Conservation (phyloP, 2,329 filamentous ascomycete species). For the Cordyceps cicadae region DNA sequence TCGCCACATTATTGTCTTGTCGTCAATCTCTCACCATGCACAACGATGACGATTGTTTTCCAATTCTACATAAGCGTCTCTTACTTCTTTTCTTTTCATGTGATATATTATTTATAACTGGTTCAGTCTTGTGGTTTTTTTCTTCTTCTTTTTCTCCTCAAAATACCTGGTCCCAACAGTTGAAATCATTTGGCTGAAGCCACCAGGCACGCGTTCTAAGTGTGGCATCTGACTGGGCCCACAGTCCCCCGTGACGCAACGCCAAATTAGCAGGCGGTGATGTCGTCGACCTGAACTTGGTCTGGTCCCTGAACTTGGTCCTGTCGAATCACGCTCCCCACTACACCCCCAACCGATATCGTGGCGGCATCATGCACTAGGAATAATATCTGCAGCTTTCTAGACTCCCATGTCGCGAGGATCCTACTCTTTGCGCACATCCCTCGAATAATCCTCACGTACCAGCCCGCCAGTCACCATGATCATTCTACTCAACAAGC, state of each 20-base stretch:
- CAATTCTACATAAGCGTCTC: no score
- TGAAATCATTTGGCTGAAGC: not conserved
- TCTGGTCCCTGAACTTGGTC: not conserved
- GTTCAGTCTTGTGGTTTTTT: not conserved
- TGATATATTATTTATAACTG: not conserved
- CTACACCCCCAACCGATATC: constrained; percentile 1
- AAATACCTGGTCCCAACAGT: not conserved
- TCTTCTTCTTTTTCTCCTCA: not conserved
- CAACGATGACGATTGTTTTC: no score
- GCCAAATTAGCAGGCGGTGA: not conserved
- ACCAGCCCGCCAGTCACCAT: not conserved
- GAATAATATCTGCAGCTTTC: not conserved
- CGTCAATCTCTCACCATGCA: no score
- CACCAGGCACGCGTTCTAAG: not conserved
- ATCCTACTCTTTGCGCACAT: no score
- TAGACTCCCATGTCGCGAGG: not conserved
- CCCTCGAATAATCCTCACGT: not conserved
- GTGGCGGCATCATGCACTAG: not conserved
- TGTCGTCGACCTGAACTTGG: no score
- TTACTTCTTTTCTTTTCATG: no score
- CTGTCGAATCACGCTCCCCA: constrained; percentile 1
- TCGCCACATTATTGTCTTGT: no score
- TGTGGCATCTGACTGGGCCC: constrained; percentile 8
- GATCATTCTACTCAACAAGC: constrained; percentile 7
- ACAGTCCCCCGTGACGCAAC: constrained; percentile 2